Evolutionary conservation across 2,329 filamentous ascomycete genomes (phyloP).

Genomic region (Trichocomaceae sp.): DNA sequence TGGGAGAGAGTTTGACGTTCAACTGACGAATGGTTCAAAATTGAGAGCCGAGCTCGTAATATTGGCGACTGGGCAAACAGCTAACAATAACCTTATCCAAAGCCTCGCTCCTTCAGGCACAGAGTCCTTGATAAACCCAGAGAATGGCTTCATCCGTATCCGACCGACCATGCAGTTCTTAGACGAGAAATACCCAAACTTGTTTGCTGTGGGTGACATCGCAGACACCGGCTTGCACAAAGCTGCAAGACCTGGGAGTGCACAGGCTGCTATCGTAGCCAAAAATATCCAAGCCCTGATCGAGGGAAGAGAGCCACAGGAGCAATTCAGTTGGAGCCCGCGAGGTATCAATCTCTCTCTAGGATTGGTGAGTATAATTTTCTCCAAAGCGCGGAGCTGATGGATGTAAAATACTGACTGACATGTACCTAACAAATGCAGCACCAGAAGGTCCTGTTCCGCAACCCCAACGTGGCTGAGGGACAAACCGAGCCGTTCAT

Average conservation of each 20-base stretch:
- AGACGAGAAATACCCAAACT: slow-evolving; percentile 24
- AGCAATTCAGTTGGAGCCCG: slow-evolving; percentile 23
- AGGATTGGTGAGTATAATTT: slow-evolving; percentile 25
- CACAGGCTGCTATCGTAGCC: slow-evolving; percentile 27
- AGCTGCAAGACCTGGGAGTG: slow-evolving; percentile 27
- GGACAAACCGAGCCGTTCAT: slow-evolving; percentile 30
- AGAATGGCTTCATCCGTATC: slow-evolving; percentile 30
- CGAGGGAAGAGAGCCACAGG: slow-evolving; percentile 21
- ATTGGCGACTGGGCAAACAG: slow-evolving; percentile 44
- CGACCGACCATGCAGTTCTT: slow-evolving; percentile 29
- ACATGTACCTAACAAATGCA: slow-evolving; percentile 12
- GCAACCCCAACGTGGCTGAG: slow-evolving; percentile 29
- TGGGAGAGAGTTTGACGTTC: slow-evolving; percentile 21
- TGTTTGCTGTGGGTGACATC: slow-evolving; percentile 33
- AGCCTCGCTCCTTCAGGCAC: slow-evolving; percentile 23
- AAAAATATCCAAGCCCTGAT: slow-evolving; percentile 30
- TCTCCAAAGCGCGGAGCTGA: neutral
- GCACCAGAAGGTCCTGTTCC: slow-evolving; percentile 34
- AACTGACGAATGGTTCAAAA: slow-evolving; percentile 26
- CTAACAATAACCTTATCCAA: slow-evolving; percentile 38
- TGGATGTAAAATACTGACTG: neutral
- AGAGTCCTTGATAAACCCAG: slow-evolving; percentile 26
- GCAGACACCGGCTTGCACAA: slow-evolving; percentile 32
- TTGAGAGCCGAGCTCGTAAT: slow-evolving; percentile 38
- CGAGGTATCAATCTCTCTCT: slow-evolving; percentile 30